Percentiles rank a stretch among this genome's conserved stretches.
Evolutionary conservation across 768 basidiomycete genomes (phyloP).

Genomic region (Astraeus odoratus): DNA sequence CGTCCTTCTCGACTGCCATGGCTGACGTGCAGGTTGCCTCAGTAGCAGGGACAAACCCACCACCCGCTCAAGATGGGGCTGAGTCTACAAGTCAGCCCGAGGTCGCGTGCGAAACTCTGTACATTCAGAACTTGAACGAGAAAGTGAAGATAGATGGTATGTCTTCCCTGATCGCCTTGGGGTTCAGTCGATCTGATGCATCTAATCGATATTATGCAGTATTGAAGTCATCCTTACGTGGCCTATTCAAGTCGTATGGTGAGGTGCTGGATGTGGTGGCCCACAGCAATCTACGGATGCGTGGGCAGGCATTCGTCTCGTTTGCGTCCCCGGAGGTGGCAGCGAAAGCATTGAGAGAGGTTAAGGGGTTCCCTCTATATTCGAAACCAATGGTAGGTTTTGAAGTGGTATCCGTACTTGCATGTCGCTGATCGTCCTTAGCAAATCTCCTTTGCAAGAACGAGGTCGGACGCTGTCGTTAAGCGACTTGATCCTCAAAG

Average conservation of each 20-base stretch:
- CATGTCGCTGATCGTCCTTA: slow-evolving; percentile 23
- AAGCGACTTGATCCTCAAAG: slow-evolving; percentile 59
- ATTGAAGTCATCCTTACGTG: slow-evolving; percentile 79
- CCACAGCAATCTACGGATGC: slow-evolving; percentile 91
- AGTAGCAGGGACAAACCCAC: slow-evolving; percentile 19
- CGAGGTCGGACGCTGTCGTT: slow-evolving; percentile 87
- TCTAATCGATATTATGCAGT: slow-evolving; percentile 39
- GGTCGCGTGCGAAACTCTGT: slow-evolving; percentile 74
- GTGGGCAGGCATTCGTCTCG: slow-evolving; percentile 97
- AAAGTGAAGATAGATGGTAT: slow-evolving; percentile 78
- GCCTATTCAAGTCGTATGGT: slow-evolving; percentile 90
- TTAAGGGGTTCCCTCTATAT: slow-evolving; percentile 89
- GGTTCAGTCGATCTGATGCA: slow-evolving; percentile 6
- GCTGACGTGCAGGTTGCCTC: slow-evolving; percentile 31
- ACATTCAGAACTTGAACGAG: slow-evolving; percentile 96
- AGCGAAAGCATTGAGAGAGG: slow-evolving; percentile 85
- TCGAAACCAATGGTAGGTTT: slow-evolving; percentile 87
- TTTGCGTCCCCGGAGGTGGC: slow-evolving; percentile 81
- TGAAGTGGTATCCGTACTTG: background rate
- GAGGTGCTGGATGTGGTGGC: slow-evolving; percentile 94
- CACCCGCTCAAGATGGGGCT: slow-evolving; percentile 10
- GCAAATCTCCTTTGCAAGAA: slow-evolving; percentile 93
- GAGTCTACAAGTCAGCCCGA: slow-evolving; percentile 33
- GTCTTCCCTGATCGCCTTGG: slow-evolving; percentile 6
- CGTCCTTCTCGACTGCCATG: slow-evolving; percentile 23